phyloP scores from a whole-genome alignment of 768 basidiomycete genomes.

The Rossbeevera mucosa region DNA sequence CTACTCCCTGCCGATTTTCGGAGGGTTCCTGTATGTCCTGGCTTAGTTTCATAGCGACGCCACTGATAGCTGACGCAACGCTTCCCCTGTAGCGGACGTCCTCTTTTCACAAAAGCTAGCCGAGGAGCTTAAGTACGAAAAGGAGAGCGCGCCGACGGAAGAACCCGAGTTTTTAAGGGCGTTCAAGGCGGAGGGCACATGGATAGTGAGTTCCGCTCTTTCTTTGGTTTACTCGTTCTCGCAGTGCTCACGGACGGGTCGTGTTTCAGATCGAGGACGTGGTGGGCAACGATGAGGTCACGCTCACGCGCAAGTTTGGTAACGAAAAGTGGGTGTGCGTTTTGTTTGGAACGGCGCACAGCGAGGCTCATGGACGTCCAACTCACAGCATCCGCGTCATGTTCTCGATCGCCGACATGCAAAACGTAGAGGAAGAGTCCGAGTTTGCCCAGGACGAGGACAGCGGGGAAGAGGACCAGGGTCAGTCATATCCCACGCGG shows the following conservation, averaged over 20 bases:
- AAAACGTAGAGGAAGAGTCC: conserved; percentile 19
- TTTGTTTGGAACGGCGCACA: too few species aligned
- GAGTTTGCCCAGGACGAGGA: conserved; percentile 30
- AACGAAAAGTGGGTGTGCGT: conserved; percentile 72
- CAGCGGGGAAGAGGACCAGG: conserved; percentile 25
- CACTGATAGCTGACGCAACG: neutral
- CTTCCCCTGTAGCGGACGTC: conserved; percentile 54
- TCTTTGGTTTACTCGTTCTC: too few species aligned
- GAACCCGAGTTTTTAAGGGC: conserved; percentile 74
- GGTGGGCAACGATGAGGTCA: conserved; percentile 75
- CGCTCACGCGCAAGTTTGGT: conserved; percentile 78
- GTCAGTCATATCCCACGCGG: conserved; percentile 64
- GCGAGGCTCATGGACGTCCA: neutral
- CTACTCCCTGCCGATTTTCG: conserved; percentile 35
- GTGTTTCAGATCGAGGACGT: conserved; percentile 59
- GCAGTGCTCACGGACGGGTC: neutral
- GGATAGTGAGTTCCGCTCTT: conserved; percentile 50
- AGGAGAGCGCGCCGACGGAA: conserved; percentile 43
- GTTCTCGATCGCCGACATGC: conserved; percentile 2
- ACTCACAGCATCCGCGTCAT: conserved; percentile 54
- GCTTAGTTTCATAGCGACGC: neutral
- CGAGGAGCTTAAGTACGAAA: conserved; percentile 85
- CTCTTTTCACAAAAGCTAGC: conserved; percentile 67
- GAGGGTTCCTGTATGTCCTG: conserved; percentile 41
- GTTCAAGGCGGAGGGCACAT: conserved; percentile 70